phyloP scores from a whole-genome alignment of 164 flowering plant genomes.

The Magnolia sinica region DNA sequence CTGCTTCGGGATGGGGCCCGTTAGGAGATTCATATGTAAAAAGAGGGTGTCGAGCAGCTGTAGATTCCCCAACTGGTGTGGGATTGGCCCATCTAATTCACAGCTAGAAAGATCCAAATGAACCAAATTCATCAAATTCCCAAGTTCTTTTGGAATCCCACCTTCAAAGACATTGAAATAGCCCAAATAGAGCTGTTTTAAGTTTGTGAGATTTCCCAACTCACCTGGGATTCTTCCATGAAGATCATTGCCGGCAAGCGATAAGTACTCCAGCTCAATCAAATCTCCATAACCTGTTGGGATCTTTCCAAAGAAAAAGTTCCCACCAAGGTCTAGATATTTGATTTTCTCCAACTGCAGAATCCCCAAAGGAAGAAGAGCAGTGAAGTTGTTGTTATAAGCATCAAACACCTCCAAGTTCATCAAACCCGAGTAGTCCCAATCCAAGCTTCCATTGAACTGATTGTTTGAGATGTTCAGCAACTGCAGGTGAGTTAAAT shows the following conservation, averaged over 20 bases:
- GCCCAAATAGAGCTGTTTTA: slow-evolving; percentile 66
- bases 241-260: slow-evolving; percentile 73
- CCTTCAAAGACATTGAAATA: slow-evolving; percentile 74
- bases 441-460: slow-evolving; percentile 64
- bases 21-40: slow-evolving; percentile 58
- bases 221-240: slow-evolving; percentile 70
- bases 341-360: slow-evolving; percentile 38
- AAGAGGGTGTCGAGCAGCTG: slow-evolving; percentile 61
- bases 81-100: slow-evolving; percentile 68
- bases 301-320: slow-evolving; percentile 68
- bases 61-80: slow-evolving; percentile 65
- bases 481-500: slow-evolving; percentile 36
- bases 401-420: slow-evolving; percentile 71
- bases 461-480: slow-evolving; percentile 79
- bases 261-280: slow-evolving; percentile 50
- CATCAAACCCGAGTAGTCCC: slow-evolving; percentile 59
- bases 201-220: slow-evolving; percentile 71
- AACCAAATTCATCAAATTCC: slow-evolving; percentile 55
- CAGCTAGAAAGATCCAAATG: slow-evolving; percentile 69
- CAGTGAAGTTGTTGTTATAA: slow-evolving; percentile 79
- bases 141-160: slow-evolving; percentile 78
- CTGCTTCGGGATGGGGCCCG: slow-evolving; percentile 68
- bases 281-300: slow-evolving; percentile 62
- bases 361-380: slow-evolving; percentile 52
- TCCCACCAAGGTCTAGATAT: slow-evolving; percentile 83